These are phyloP conservation scores for Trichoderma semiorbis DNA, from an alignment of 2,329 filamentous ascomycete species.

Conservation along the genomic window DNA sequence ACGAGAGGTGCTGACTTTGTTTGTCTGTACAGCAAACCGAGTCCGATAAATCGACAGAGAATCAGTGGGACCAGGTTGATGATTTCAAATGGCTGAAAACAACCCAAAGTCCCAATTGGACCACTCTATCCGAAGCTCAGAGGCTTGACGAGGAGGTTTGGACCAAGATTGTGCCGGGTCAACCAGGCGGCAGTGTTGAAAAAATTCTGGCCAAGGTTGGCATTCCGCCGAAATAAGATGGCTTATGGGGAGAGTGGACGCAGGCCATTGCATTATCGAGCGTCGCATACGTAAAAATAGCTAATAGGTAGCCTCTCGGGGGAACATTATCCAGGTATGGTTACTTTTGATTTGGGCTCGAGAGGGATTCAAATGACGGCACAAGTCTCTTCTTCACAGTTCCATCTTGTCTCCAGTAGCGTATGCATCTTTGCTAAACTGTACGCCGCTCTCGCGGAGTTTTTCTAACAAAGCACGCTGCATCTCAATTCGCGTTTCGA, in stretches of 20 bases:
- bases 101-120: conserved; percentile 87
- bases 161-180: conserved; percentile 64
- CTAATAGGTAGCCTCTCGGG: neutral
- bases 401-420: conserved; percentile 40
- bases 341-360: neutral
- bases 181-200: conserved; percentile 57
- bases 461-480: conserved; percentile 58
- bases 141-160: conserved; percentile 63
- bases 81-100: conserved; percentile 97
- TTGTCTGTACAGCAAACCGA: conserved; percentile 25
- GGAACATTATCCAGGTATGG: neutral
- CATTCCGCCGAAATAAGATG: conserved; percentile 28
- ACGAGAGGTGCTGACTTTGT: conserved; percentile 7
- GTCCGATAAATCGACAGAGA: conserved; percentile 40
- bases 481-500: conserved; percentile 60
- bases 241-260: neutral
- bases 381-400: conserved; percentile 26
- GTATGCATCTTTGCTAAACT: conserved; percentile 31
- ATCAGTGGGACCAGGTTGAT: conserved; percentile 87
- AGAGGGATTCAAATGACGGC: neutral
- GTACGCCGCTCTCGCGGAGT: conserved; percentile 47
- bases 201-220: conserved; percentile 60
- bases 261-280: neutral
- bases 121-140: conserved; percentile 58
- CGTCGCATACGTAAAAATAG: neutral